Evolutionary conservation across 2,329 filamentous ascomycete genomes (phyloP).

Genomic region (Hysterium pulicare): DNA sequence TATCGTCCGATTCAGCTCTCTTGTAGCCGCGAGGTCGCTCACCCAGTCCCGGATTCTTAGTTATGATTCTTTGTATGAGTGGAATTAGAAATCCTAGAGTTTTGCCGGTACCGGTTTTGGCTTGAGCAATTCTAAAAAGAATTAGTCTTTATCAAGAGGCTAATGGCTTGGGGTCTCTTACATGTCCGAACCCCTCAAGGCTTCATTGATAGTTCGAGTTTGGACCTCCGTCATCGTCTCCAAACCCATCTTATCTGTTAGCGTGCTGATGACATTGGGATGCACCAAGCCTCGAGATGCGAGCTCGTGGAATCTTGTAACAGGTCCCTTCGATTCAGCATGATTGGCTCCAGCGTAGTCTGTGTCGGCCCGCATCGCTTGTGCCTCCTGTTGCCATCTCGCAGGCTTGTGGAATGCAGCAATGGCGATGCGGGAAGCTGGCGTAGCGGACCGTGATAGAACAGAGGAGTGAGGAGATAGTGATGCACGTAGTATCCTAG

Average conservation of each 20-base stretch:
- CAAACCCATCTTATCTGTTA: constrained; percentile 71
- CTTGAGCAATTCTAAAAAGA: constrained; percentile 66
- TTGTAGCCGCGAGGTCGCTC: constrained; percentile 37
- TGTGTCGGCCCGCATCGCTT: constrained; percentile 15
- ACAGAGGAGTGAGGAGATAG: constrained; percentile 18
- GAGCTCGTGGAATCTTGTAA: constrained; percentile 46
- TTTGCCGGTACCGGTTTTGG: constrained; percentile 95
- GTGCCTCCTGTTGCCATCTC: constrained; percentile 34
- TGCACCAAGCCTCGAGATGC: constrained; percentile 54
- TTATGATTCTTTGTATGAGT: constrained; percentile 73
- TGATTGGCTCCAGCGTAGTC: constrained; percentile 9
- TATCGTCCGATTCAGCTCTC: constrained; percentile 49
- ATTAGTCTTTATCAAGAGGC: constrained; percentile 10
- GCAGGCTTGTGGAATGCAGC: constrained; percentile 39
- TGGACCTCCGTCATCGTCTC: constrained; percentile 92
- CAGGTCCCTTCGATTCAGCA: constrained; percentile 15
- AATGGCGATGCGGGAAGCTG: constrained; percentile 19
- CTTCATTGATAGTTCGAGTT: constrained; percentile 73
- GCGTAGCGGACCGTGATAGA: constrained; percentile 17
- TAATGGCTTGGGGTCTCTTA: constrained; percentile 46
- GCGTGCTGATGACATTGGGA: constrained; percentile 60
- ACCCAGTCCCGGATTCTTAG: constrained; percentile 60
- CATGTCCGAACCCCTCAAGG: constrained; percentile 78
- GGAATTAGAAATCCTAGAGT: constrained; percentile 91
- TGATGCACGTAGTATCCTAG: constrained; percentile 22